Evolutionary conservation across 371 early-diverging fungal species (phyloP).

Genomic region (Mortierella sp.): DNA sequence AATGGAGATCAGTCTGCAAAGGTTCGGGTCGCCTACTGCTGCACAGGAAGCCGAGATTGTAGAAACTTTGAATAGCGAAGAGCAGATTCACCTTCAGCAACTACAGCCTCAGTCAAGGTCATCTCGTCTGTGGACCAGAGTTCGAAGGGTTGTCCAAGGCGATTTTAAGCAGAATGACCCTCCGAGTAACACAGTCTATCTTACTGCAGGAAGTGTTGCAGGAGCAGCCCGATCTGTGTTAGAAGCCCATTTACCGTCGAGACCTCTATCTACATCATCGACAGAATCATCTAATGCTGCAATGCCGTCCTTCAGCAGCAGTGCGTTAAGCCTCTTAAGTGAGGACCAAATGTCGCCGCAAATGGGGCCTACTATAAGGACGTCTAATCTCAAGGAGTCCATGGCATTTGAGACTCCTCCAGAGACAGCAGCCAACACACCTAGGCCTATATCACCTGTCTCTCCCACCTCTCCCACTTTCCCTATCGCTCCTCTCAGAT

Average conservation of each 20-base stretch:
- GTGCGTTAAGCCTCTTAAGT: constrained; percentile 40
- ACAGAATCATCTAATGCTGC: constrained; percentile 12
- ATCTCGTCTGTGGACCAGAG: constrained; percentile 38
- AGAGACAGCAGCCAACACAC: constrained; percentile 42
- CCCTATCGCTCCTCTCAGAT: neutral
- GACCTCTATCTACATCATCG: constrained; percentile 23
- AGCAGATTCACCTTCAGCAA: neutral
- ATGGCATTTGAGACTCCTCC: constrained; percentile 46
- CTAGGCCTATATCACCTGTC: constrained; percentile 4
- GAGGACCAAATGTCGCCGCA: constrained; percentile 41
- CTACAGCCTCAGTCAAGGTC: constrained; percentile 14
- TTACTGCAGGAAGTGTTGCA: constrained; percentile 18
- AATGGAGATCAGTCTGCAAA: neutral
- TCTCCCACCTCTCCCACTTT: constrained; percentile 7
- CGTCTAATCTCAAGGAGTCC: constrained; percentile 4
- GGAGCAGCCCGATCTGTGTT: constrained; percentile 18
- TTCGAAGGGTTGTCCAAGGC: constrained; percentile 37
- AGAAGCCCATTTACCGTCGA: constrained; percentile 23
- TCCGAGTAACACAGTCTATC: constrained; percentile 25
- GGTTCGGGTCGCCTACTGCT: neutral
- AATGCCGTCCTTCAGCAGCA: constrained; percentile 51
- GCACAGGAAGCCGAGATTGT: constrained; percentile 7
- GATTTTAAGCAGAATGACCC: constrained; percentile 14
- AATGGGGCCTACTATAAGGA: constrained; percentile 1
- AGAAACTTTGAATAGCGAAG: constrained; percentile 2